phyloP scores from a whole-genome alignment of 305 asterid species.

The Rubia tinctorum region DNA sequence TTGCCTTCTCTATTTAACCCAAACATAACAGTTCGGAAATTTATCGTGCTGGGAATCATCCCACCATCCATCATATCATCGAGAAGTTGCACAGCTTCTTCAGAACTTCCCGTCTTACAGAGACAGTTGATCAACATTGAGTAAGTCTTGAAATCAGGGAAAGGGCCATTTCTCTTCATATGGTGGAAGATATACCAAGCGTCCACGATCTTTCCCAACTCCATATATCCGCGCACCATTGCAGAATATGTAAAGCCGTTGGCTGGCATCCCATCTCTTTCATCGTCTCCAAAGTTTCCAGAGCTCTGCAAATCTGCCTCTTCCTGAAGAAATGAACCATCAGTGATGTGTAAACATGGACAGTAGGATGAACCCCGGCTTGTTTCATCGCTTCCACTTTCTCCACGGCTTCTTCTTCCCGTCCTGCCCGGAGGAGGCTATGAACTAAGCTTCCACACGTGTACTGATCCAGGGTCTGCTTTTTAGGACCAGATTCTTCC shows the following conservation, averaged over 20 bases:
- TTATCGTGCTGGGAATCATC: conserved; percentile 69
- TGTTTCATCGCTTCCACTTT: conserved; percentile 63
- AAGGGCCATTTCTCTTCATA: conserved; percentile 52
- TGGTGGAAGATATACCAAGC: conserved; percentile 58
- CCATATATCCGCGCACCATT: conserved; percentile 68
- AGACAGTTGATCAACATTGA: conserved; percentile 74
- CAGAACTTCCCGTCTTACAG: conserved; percentile 61
- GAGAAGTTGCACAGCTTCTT: conserved; percentile 62
- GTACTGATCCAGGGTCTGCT: conserved; percentile 42
- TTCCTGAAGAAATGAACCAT: conserved; percentile 58
- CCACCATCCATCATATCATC: conserved; percentile 60
- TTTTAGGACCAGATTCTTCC: conserved; percentile 50
- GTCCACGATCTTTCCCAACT: conserved; percentile 46
- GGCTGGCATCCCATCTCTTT: conserved; percentile 55
- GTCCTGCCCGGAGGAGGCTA: conserved; percentile 50
- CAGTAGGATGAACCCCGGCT: conserved; percentile 50
- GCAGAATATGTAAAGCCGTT: conserved; percentile 65
- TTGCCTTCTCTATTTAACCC: conserved; percentile 91
- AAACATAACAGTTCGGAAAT: conserved; percentile 52
- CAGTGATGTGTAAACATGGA: conserved; percentile 71
- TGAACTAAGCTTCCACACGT: conserved; percentile 79
- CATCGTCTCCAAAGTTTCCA: conserved; percentile 62
- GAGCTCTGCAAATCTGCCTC: conserved; percentile 45
- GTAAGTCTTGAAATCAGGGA: conserved; percentile 78
- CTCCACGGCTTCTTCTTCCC: conserved; percentile 54